Percentiles rank a stretch among this genome's conserved stretches.
These are phyloP conservation scores for Metschnikowia drakensbergensis DNA, from an alignment of 805 yeast genomes.

Conservation along the genomic window DNA sequence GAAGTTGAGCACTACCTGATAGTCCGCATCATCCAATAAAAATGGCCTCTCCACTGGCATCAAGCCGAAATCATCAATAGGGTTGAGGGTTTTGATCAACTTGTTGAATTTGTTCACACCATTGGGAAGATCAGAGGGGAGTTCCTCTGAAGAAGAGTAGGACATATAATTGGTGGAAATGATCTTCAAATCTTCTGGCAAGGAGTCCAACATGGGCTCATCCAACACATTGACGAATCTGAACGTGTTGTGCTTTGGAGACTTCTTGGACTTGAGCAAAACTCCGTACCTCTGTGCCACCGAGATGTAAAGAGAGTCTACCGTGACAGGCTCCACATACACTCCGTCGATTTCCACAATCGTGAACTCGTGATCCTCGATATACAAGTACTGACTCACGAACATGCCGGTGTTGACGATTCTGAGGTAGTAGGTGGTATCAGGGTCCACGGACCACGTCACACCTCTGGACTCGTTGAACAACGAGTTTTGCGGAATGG, in stretches of 20 bases:
- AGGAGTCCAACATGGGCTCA: constrained; percentile 61
- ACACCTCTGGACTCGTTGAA: constrained; percentile 62
- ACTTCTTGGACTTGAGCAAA: constrained; percentile 57
- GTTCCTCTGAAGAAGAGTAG: constrained; percentile 33
- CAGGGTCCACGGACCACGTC: constrained; percentile 52
- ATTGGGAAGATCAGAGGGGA: constrained; percentile 26
- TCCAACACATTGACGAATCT: constrained; percentile 63
- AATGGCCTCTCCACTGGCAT: constrained; percentile 55
- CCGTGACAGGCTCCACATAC: constrained; percentile 53
- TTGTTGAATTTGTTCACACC: constrained; percentile 32
- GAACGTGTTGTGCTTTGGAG: constrained; percentile 30
- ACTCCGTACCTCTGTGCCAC: constrained; percentile 83
- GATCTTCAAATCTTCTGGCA: constrained; percentile 56
- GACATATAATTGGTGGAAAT: constrained; percentile 54
- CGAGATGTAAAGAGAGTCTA: constrained; percentile 57
- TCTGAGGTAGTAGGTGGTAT: constrained; percentile 61
- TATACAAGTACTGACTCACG: constrained; percentile 54
- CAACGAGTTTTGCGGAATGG: constrained; percentile 63
- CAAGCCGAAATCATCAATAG: constrained; percentile 73
- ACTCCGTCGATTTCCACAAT: constrained; percentile 47
- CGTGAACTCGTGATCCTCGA: constrained; percentile 40
- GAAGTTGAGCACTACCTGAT: constrained; percentile 54
- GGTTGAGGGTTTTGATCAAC: constrained; percentile 25
- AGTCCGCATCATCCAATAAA: constrained; percentile 57
- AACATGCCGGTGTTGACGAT: constrained; percentile 67